Base-by-base conservation (phyloP, 805 yeast genomes). In the Saturnispora mendoncae region DNA sequence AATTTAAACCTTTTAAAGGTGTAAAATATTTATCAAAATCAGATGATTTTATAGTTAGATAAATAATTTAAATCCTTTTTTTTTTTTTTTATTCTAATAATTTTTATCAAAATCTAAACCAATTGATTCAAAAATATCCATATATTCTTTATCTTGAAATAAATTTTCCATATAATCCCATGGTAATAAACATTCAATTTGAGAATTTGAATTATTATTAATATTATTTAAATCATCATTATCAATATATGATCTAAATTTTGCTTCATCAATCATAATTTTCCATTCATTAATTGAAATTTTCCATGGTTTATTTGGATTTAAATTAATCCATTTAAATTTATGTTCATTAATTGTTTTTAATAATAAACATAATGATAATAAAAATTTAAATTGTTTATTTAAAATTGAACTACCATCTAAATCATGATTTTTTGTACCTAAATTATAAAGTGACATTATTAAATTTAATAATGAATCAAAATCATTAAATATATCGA, bases 1-100 rank as follows among this genome's bases (percentile, higher is more conserved):
- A 66, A 4, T 80, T 76, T 9, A 80, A 78, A 53, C 95, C 95
- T 0, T 88, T 76, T 66, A 88, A 87, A 57, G 97, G 97, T 1
- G 96, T 88, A 17, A 83, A 87, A 55, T 88, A 88, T 55, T 64
- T 73, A 9, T 78, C 95, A 5, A 62, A 63, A 41, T 69, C 83
- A 0, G 83, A 80, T 1, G 78, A 80, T 41, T 74, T 66, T 51
- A 62, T 76, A 3, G 64, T 78, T n/a, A 53, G 64, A 23, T 31
- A 24, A 29, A 17, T 18, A 13, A n/a, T n/a, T n/a, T n/a, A n/a
- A n/a, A n/a, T n/a, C n/a, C n/a, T n/a, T n/a, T n/a, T n/a, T n/a
- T n/a, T n/a, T n/a, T n/a, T n/a, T n/a, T n/a, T n/a, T n/a, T n/a
- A n/a, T n/a, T n/a, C 21, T 19, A 6, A 14, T 30, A 8, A 21